phyloP scores from a whole-genome alignment of 1,284 basidiomycete species.

The Ganoderma sp. region DNA sequence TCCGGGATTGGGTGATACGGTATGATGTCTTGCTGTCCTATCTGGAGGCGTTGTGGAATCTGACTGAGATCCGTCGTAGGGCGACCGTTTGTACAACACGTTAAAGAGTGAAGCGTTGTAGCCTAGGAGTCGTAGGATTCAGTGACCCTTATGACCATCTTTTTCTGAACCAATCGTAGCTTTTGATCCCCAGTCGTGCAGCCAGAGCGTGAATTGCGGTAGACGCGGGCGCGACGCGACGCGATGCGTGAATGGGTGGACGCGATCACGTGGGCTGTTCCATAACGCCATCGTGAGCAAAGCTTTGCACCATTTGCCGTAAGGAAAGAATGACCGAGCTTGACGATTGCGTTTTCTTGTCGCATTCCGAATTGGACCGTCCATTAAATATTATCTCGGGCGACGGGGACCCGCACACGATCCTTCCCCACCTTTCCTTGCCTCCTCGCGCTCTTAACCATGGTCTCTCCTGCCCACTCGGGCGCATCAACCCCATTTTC shows the following conservation, averaged over 20 bases:
- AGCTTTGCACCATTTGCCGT: slow-evolving; percentile 26
- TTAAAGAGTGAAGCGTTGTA: slow-evolving; percentile 29
- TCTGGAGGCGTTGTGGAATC: background rate
- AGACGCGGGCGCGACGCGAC: slow-evolving; percentile 11
- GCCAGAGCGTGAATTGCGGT: too few relatives aligned
- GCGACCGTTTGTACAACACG: slow-evolving; percentile 46
- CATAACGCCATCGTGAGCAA: slow-evolving; percentile 34
- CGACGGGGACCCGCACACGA: background rate
- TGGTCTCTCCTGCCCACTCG: slow-evolving; percentile 36
- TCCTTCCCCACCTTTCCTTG: slow-evolving; percentile 12
- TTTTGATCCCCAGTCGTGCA: background rate
- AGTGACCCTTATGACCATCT: too few relatives aligned
- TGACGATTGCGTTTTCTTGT: slow-evolving; percentile 9
- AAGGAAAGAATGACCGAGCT: background rate
- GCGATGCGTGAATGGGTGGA: slow-evolving; percentile 12
- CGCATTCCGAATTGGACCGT: slow-evolving; percentile 5
- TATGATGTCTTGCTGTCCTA: slow-evolving; percentile 38
- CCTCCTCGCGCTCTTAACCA: slow-evolving; percentile 23
- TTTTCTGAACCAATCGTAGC: background rate
- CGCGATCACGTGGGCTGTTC: slow-evolving; percentile 28
- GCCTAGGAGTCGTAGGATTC: background rate
- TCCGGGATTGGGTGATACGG: slow-evolving; percentile 90
- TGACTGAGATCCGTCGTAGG: slow-evolving; percentile 32
- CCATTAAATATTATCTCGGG: slow-evolving; percentile 23
- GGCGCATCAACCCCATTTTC: slow-evolving; percentile 42